Percentiles rank a stretch among this genome's conserved stretches.
These are phyloP conservation scores for Phaseolus lunatus DNA, from an alignment of 306 rosid genomes.

Conservation along the genomic window DNA sequence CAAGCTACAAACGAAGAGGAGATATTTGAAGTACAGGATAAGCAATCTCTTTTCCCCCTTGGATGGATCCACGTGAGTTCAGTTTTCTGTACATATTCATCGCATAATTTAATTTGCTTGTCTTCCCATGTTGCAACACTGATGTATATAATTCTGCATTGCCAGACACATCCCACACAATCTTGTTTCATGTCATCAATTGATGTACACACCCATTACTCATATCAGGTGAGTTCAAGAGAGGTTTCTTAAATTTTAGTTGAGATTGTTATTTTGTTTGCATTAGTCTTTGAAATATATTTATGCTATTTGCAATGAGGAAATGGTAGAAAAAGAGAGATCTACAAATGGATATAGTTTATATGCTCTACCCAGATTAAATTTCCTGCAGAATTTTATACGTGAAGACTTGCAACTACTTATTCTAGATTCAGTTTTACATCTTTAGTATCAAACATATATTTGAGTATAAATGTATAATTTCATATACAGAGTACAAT, in stretches of 20 bases:
- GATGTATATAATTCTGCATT: constrained; percentile 36
- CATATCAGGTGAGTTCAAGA: constrained; percentile 75
- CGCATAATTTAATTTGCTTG: neutral
- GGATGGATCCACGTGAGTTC: constrained; percentile 98
- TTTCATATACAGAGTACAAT: neutral
- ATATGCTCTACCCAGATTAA: constrained; percentile 10
- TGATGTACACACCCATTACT: constrained; percentile 93
- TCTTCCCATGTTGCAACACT: constrained; percentile 26
- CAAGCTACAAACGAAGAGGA: constrained; percentile 91
- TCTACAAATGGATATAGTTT: constrained; percentile 6
- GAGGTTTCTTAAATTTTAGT: constrained; percentile 33
- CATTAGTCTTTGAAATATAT: constrained; percentile 29
- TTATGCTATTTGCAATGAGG: constrained; percentile 25
- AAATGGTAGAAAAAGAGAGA: constrained; percentile 17
- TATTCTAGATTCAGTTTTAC: constrained; percentile 30
- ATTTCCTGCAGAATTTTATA: neutral
- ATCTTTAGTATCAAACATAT: constrained; percentile 22
- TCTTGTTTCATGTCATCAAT: constrained; percentile 96
- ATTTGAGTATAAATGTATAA: neutral
- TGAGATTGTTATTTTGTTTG: constrained; percentile 38
- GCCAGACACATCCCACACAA: constrained; percentile 94
- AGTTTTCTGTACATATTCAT: neutral
- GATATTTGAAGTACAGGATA: constrained; percentile 89
- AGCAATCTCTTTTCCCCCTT: constrained; percentile 85
- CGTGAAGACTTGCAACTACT: constrained; percentile 9